These are phyloP conservation scores for Sungouiella blattae DNA, from an alignment of 805 yeast species.

Conservation along the genomic window DNA sequence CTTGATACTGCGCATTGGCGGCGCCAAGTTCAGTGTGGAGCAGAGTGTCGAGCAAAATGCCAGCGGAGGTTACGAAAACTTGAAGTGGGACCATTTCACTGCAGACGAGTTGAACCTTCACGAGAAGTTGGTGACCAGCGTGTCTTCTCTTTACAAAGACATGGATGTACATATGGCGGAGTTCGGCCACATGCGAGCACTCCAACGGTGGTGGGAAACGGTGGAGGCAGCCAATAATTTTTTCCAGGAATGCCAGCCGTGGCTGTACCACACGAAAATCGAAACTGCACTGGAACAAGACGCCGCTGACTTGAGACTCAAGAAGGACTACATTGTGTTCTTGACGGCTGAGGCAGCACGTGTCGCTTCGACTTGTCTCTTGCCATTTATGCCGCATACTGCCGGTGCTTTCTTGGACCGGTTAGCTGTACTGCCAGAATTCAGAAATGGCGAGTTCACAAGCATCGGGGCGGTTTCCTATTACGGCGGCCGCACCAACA, in stretches of 20 bases:
- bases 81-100: conserved; percentile 4
- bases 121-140: conserved; percentile 3
- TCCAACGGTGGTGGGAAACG: conserved; percentile 56
- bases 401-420: conserved; percentile 57
- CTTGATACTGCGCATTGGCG: conserved; percentile 68
- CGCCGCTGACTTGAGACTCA: conserved; percentile 13
- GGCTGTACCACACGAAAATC: conserved; percentile 47
- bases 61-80: conserved; percentile 18
- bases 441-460: conserved; percentile 45
- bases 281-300: conserved; percentile 10
- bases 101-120: neutral
- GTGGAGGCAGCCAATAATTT: conserved; percentile 60
- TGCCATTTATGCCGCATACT: conserved; percentile 71
- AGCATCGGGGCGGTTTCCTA: conserved; percentile 52
- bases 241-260: conserved; percentile 71
- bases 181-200: conserved; percentile 55
- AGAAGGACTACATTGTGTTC: conserved; percentile 52
- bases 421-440: conserved; percentile 47
- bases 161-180: conserved; percentile 43
- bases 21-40: conserved; percentile 58
- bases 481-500: conserved; percentile 7
- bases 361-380: conserved; percentile 59
- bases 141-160: conserved; percentile 8
- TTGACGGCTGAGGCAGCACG: conserved; percentile 70
- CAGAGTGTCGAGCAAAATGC: conserved; percentile 36